Evolutionary conservation across 768 basidiomycete genomes (phyloP).

Genomic region (Holtermanniella nyarrowii): DNA sequence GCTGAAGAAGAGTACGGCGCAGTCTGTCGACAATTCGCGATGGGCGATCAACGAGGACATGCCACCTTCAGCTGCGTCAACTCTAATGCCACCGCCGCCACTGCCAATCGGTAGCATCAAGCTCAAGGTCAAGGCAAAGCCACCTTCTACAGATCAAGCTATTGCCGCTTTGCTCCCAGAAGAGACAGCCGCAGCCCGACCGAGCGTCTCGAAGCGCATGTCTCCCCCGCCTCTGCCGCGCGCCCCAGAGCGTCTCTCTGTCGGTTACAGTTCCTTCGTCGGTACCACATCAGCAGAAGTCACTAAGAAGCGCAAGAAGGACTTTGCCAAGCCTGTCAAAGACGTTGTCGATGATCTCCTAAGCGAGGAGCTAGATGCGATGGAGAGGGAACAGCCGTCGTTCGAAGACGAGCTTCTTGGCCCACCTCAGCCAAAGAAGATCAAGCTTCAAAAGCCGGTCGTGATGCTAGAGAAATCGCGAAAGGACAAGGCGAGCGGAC

Average conservation of each 20-base stretch:
- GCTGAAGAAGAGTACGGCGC: constrained; percentile 19
- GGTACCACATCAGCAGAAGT: constrained; percentile 2
- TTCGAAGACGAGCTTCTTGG: constrained; percentile 5
- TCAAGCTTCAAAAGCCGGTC: constrained; percentile 42
- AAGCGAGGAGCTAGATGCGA: constrained; percentile 37
- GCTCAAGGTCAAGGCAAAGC: constrained; percentile 30
- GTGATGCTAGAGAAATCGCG: constrained; percentile 56
- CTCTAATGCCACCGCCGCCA: constrained; percentile 3
- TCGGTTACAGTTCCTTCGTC: constrained; percentile 1
- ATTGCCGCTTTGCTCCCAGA: background rate
- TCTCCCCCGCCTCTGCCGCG: constrained; percentile 20
- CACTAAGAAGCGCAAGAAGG: constrained; percentile 19
- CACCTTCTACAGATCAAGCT: constrained; percentile 13
- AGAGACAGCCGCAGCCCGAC: background rate
- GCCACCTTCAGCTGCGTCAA: constrained; percentile 5
- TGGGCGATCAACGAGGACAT: constrained; percentile 25
- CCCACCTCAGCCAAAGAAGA: constrained; percentile 51
- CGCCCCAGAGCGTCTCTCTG: background rate
- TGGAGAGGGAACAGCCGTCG: constrained; percentile 18
- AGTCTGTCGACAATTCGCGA: constrained; percentile 15
- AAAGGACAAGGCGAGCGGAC: constrained; percentile 45
- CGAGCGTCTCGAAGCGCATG: constrained; percentile 5
- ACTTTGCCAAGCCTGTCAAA: constrained; percentile 4
- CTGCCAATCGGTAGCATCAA: constrained; percentile 11
- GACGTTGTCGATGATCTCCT: constrained; percentile 33